A percentile compares a stretch with the other conserved stretches of the same genome.
Evolutionary conservation across 164 flowering plant genomes (phyloP).

Genomic region (Tetracentron sinense): DNA sequence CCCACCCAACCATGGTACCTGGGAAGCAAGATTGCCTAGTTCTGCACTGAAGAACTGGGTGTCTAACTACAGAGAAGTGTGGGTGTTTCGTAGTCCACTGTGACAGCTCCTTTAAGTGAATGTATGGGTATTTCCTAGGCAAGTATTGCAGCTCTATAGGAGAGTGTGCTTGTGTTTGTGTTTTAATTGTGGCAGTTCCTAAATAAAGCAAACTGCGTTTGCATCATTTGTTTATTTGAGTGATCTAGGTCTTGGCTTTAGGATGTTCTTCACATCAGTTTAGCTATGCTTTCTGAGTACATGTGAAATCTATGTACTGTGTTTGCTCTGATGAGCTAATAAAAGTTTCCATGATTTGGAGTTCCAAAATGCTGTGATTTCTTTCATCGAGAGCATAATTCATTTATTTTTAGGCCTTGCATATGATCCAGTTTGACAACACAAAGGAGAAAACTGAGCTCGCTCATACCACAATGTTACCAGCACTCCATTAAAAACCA

Average conservation of each 20-base stretch:
- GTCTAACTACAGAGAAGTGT: background rate
- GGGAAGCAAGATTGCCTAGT: conserved; percentile 56
- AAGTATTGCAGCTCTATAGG: too few species aligned
- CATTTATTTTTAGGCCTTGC: too few species aligned
- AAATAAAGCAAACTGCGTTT: background rate
- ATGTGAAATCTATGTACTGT: background rate
- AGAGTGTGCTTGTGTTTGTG: background rate
- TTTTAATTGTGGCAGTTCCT: background rate
- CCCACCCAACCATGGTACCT: conserved; percentile 27
- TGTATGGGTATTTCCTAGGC: too few species aligned
- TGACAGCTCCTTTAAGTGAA: conserved; percentile 4
- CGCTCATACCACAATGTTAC: too few species aligned
- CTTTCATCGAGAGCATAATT: background rate
- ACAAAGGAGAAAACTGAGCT: too few species aligned
- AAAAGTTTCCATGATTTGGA: too few species aligned
- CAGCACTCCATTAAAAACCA: too few species aligned
- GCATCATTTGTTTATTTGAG: background rate
- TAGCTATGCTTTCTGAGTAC: background rate
- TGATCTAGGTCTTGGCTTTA: background rate
- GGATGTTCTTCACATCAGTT: background rate
- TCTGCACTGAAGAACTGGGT: conserved; percentile 29
- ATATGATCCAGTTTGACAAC: too few species aligned
- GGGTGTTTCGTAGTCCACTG: conserved; percentile 1
- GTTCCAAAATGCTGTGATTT: background rate
- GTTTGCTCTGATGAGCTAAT: too few species aligned